These are phyloP conservation scores for Lolium rigidum DNA, from an alignment of 176 grass and related monocot genomes.

Conservation along the genomic window DNA sequence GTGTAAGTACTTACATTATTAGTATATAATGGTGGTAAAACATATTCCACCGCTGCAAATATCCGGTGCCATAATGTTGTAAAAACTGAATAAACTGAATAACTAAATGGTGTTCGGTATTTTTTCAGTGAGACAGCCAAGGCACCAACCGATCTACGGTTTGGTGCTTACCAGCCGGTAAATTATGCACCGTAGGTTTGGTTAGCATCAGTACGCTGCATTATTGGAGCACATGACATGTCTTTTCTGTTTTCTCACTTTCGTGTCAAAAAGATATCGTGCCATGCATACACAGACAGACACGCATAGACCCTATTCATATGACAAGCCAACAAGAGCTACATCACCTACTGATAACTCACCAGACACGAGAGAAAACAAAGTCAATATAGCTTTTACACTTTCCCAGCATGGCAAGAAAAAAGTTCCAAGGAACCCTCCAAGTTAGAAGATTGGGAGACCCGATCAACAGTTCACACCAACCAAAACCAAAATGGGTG, in stretches of 20 bases:
- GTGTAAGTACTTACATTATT: no score
- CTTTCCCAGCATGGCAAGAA: not conserved
- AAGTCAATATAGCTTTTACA: not conserved
- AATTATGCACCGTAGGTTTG: not conserved
- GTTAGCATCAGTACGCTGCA: not conserved
- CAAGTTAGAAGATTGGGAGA: not conserved
- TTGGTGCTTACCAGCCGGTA: not conserved
- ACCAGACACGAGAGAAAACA: not conserved
- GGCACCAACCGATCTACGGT: not conserved
- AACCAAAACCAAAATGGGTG: not conserved
- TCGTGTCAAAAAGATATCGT: conserved; percentile 12
- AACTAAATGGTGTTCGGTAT: no score
- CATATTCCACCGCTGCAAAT: no score
- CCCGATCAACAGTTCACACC: conserved; percentile 12
- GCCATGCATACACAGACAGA: not conserved
- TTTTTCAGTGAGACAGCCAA: no score
- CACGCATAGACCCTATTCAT: not conserved
- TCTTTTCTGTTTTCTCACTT: conserved; percentile 20
- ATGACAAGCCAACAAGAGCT: conserved; percentile 3
- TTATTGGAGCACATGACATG: conserved; percentile 33
- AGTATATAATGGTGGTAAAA: no score
- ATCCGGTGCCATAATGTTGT: no score
- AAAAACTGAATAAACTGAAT: no score
- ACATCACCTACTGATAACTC: not conserved
- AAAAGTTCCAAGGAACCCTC: not conserved